Percentiles rank a stretch among this genome's conserved stretches.
phyloP scores from a whole-genome alignment of 768 basidiomycete species.

The Punctularia strigosozonata region DNA sequence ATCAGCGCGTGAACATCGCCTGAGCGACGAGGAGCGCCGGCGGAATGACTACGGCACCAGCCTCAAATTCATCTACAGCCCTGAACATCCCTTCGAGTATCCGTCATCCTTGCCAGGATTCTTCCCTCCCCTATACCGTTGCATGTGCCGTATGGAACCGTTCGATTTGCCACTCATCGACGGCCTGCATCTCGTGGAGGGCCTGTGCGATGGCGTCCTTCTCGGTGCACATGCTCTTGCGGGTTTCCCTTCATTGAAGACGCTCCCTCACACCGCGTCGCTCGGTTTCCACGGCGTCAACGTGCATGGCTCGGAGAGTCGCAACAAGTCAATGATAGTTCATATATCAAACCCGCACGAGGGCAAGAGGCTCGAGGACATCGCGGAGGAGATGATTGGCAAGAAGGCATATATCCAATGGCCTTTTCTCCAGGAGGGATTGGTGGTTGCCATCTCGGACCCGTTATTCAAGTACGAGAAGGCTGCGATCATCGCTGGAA shows the following conservation, averaged over 20 bases:
- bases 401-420: conserved; percentile 73
- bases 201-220: conserved; percentile 80
- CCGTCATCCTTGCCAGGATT: conserved; percentile 91
- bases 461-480: conserved; percentile 79
- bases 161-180: conserved; percentile 84
- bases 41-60: conserved; percentile 77
- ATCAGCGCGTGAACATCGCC: conserved; percentile 63
- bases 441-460: conserved; percentile 81
- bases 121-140: conserved; percentile 80
- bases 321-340: conserved; percentile 90
- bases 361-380: conserved; percentile 49
- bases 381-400: conserved; percentile 69
- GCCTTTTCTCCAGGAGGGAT: conserved; percentile 93
- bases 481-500: conserved; percentile 38
- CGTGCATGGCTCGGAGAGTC: conserved; percentile 81
- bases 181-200: conserved; percentile 77
- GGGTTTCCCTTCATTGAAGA: conserved; percentile 93
- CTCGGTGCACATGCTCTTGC: conserved; percentile 81
- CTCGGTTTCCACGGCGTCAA: conserved; percentile 87
- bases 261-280: conserved; percentile 64
- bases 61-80: conserved; percentile 64
- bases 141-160: conserved; percentile 66
- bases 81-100: conserved; percentile 52
- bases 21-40: conserved; percentile 61
- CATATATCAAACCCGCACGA: conserved; percentile 72